These are phyloP conservation scores for Cupressus sempervirens DNA, from an alignment of 75 land plant genomes.

Conservation along the genomic window DNA sequence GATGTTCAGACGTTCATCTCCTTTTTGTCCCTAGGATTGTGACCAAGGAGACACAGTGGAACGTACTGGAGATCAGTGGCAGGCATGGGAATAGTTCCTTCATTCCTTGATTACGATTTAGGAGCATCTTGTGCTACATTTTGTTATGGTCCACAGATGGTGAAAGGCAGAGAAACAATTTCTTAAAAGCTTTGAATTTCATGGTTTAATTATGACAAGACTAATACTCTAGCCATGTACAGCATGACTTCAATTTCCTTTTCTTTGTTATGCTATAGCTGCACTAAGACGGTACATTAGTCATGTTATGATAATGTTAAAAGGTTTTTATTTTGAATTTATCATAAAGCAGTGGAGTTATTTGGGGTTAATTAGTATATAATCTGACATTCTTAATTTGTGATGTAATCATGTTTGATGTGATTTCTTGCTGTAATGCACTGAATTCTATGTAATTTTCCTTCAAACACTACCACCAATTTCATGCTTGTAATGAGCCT, in stretches of 20 bases:
- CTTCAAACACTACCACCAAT: not conserved
- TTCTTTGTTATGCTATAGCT: not conserved
- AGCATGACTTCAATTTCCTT: not conserved
- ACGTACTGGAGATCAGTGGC: not conserved
- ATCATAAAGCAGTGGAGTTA: not conserved
- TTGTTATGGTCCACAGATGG: not conserved
- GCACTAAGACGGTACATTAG: not conserved
- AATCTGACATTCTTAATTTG: not conserved
- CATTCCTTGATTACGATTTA: not conserved
- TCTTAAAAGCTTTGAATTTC: not conserved
- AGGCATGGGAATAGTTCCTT: not conserved
- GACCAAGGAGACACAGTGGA: not conserved
- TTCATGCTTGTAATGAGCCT: not conserved
- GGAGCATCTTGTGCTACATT: not conserved
- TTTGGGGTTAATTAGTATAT: not conserved
- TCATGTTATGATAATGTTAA: not conserved
- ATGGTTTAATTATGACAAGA: no score
- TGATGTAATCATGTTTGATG: not conserved
- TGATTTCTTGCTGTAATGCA: not conserved
- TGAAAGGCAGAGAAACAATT: not conserved
- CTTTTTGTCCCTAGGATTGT: not conserved
- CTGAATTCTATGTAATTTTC: not conserved
- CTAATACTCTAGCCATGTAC: not conserved
- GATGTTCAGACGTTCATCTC: not conserved
- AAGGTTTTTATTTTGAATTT: no score